Evolutionary conservation across 805 yeast genomes (phyloP).

Genomic region (Clavispora fructus): DNA sequence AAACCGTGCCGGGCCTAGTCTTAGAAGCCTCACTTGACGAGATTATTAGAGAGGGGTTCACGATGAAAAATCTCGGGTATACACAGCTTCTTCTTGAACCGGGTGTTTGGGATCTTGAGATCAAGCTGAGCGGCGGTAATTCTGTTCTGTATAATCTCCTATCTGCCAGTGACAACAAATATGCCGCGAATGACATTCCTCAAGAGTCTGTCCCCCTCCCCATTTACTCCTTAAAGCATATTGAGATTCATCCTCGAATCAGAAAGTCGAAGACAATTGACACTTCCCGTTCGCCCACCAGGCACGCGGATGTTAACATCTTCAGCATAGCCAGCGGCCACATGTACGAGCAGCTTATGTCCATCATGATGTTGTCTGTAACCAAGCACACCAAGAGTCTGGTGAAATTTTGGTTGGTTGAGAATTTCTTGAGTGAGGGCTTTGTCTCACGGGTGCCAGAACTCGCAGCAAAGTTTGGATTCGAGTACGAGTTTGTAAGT

Average conservation of each 20-base stretch:
- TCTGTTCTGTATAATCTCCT: conserved; percentile 11
- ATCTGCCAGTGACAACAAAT: conserved; percentile 40
- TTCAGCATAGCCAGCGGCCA: conserved; percentile 83
- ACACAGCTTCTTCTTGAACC: conserved; percentile 72
- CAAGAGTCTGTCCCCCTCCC: conserved; percentile 23
- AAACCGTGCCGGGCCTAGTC: conserved; percentile 47
- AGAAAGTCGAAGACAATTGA: conserved; percentile 20
- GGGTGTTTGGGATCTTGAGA: conserved; percentile 56
- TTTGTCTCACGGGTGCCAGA: conserved; percentile 57
- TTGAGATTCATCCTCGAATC: conserved; percentile 41
- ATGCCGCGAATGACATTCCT: conserved; percentile 24
- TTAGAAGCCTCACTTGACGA: conserved; percentile 30
- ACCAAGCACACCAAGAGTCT: conserved; percentile 51
- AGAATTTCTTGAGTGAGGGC: conserved; percentile 70
- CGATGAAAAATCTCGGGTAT: conserved; percentile 82
- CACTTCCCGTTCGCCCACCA: not conserved
- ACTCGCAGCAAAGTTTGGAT: conserved; percentile 53
- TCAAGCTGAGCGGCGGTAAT: conserved; percentile 32
- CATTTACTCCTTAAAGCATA: conserved; percentile 42
- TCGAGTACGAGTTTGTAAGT: conserved; percentile 70
- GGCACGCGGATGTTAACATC: conserved; percentile 54
- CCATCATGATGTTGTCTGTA: conserved; percentile 79
- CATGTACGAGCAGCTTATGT: conserved; percentile 64
- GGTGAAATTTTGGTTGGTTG: conserved; percentile 83
- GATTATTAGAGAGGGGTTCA: conserved; percentile 48